phyloP scores from a whole-genome alignment of 352 stramenopile species.

The Phytophthora sp. region DNA sequence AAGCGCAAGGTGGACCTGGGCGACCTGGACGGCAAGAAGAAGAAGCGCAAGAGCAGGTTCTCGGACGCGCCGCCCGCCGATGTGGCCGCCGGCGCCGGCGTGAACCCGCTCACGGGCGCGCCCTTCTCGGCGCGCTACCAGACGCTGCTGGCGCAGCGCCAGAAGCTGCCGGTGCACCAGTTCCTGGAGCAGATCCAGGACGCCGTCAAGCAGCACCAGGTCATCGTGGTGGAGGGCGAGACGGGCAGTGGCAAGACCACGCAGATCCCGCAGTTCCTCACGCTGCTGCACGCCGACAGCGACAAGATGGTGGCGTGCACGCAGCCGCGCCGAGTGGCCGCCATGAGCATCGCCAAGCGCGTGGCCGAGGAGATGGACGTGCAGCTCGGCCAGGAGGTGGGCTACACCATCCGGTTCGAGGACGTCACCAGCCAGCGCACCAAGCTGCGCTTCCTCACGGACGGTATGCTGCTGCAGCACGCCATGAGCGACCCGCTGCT shows the following conservation, averaged over 20 bases:
- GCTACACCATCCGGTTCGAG: slow-evolving; percentile 99
- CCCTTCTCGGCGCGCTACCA: slow-evolving; percentile 93
- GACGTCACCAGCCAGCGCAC: slow-evolving; percentile 92
- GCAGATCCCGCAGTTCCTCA: slow-evolving; percentile 96
- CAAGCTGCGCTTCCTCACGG: slow-evolving; percentile 81
- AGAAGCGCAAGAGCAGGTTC: slow-evolving; percentile 85
- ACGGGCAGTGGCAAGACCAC: slow-evolving; percentile 98
- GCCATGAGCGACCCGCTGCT: slow-evolving; percentile 97
- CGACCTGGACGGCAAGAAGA: slow-evolving; percentile 41
- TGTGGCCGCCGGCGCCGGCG: background rate
- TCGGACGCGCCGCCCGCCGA: slow-evolving; percentile 53
- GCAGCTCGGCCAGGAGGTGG: slow-evolving; percentile 96
- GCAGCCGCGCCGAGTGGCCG: slow-evolving; percentile 97
- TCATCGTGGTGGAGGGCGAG: slow-evolving; percentile 98
- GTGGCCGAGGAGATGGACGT: slow-evolving; percentile 99
- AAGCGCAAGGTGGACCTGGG: slow-evolving; percentile 75
- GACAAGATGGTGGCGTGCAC: slow-evolving; percentile 94
- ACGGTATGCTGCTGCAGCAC: slow-evolving; percentile 98
- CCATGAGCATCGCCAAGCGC: slow-evolving; percentile 97
- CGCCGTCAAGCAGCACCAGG: slow-evolving; percentile 93
- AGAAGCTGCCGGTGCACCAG: slow-evolving; percentile 97
- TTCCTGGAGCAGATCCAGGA: slow-evolving; percentile 98
- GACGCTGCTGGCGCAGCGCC: slow-evolving; percentile 91
- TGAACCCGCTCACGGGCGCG: slow-evolving; percentile 93
- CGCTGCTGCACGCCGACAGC: slow-evolving; percentile 73